Percentiles rank a stretch among this genome's conserved stretches.
Evolutionary conservation across 1,284 basidiomycete genomes (phyloP).

Genomic region (Tylopilus orsonianus): DNA sequence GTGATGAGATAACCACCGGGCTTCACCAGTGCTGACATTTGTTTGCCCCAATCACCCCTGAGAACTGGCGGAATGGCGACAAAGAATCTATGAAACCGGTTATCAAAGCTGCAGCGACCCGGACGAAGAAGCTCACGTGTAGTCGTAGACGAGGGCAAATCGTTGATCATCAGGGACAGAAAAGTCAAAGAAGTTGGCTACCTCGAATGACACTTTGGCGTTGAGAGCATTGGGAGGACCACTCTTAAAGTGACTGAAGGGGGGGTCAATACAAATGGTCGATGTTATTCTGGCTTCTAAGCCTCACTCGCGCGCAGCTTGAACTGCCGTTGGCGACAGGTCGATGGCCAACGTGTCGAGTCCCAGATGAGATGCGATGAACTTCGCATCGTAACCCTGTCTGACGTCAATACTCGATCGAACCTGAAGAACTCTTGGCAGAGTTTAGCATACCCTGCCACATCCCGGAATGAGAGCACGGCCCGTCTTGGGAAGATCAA

Average conservation of each 20-base stretch:
- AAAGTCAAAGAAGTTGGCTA: constrained; percentile 20
- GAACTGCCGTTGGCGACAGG: constrained; percentile 19
- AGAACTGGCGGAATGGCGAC: constrained; percentile 44
- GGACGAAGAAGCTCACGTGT: constrained; percentile 8
- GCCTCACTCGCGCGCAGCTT: constrained; percentile 21
- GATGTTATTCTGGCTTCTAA: neutral
- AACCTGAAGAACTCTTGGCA: neutral
- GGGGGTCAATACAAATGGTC: constrained; percentile 1
- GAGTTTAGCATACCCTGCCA: constrained; percentile 57
- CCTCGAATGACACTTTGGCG: constrained; percentile 19
- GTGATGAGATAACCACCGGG: constrained; percentile 64
- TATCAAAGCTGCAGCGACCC: neutral
- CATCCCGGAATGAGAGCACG: constrained; percentile 72
- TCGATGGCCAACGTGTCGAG: constrained; percentile 23
- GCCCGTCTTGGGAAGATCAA: constrained; percentile 54
- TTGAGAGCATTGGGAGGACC: neutral
- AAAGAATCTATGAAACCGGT: constrained; percentile 18
- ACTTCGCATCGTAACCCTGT: constrained; percentile 71
- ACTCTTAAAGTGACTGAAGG: constrained; percentile 4
- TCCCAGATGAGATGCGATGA: constrained; percentile 54
- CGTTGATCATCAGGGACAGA: constrained; percentile 16
- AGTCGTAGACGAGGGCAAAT: constrained; percentile 21
- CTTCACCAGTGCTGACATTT: constrained; percentile 57
- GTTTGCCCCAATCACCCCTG: constrained; percentile 55
- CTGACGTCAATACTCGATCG: constrained; percentile 1